Base-by-base conservation (phyloP, 208 protist genomes). In the Trypanosoma boissoni region DNA sequence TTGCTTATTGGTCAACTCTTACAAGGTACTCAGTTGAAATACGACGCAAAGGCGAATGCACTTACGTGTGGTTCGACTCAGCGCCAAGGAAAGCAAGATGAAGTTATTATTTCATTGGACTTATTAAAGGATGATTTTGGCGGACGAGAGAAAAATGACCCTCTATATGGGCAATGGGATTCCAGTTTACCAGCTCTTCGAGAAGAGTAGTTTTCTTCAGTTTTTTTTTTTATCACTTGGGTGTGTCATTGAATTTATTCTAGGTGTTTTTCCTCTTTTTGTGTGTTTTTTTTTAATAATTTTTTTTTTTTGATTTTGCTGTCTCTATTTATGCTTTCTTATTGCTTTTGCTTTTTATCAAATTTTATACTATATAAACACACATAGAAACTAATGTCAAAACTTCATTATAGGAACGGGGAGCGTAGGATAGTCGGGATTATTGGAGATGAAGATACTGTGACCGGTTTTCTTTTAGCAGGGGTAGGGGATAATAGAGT, bases 391-490 rank as follows among this genome's bases (percentile, higher is more conserved):
- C 36, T 10, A 14, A 69, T 69, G 63, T 8, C 34, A 12, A 56
- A 64, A 14, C 37, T 52, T 34, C 74, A 78, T n/a, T 89, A 84
- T 56, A 74, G 75, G 57, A 90, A 79, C 54, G 89, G 92, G 31
- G 82, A 94, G 45, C 71, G 75, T 24, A 74, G 79, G 26, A 90
- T 96, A 42, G 70, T 97, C 14, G 87, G 76, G 10, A 85, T 96
- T 29, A 96, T 97, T 51, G 92, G 88, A n/a, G 92, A 97, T 53
- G 88, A 98, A 70, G 97, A 99, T 60, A 98, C 95, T 14, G 89
- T 98, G 1, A 98, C 96, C 37, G 97, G 97, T 3, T 98, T 99
- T 64, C 78, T 99, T 32, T 82, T 99, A 18, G 95, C 96, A 12
- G 97, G 97, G 31, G 73, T 97, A 32, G 96, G 96, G 48, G 89